A percentile compares a stretch with the other conserved stretches of the same genome.
Conservation (phyloP, 2,329 filamentous ascomycete genomes). For the Coniochaeta ligniaria region DNA sequence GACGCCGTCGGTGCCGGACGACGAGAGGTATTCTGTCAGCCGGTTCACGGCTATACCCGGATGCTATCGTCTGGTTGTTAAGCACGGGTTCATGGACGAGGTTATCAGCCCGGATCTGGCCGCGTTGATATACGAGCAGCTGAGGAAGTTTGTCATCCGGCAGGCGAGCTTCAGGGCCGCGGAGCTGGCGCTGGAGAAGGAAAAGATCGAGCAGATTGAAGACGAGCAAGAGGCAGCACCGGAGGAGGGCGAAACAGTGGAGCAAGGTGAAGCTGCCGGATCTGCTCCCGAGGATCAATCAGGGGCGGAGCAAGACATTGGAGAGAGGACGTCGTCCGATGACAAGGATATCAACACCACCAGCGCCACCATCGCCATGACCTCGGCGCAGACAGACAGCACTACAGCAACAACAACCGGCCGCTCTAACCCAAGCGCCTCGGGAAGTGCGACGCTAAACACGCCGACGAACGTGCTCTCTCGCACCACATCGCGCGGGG, state of each 20-base stretch:
- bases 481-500: background rate
- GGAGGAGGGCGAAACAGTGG: background rate
- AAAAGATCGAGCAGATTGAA: background rate
- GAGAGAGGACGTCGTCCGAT: background rate
- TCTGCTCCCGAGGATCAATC: background rate
- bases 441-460: background rate
- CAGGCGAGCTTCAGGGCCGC: conserved; percentile 9
- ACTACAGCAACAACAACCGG: background rate
- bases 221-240: background rate
- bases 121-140: conserved; percentile 47
- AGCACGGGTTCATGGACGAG: conserved; percentile 68
- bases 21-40: conserved; percentile 39
- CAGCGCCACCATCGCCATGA: background rate
- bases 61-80: conserved; percentile 61
- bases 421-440: background rate
- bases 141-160: conserved; percentile 42
- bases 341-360: background rate
- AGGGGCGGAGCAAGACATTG: background rate
- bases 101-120: conserved; percentile 59
- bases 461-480: background rate
- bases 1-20: conserved; percentile 43
- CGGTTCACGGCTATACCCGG: conserved; percentile 42
- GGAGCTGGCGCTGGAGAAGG: conserved; percentile 7
- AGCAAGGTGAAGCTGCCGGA: background rate
- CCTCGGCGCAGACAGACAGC: background rate